Evolutionary conservation across 2,329 filamentous ascomycete genomes (phyloP), one percentile per base, ranked within the genome.

Genomic region (Nemania abortiva): DNA sequence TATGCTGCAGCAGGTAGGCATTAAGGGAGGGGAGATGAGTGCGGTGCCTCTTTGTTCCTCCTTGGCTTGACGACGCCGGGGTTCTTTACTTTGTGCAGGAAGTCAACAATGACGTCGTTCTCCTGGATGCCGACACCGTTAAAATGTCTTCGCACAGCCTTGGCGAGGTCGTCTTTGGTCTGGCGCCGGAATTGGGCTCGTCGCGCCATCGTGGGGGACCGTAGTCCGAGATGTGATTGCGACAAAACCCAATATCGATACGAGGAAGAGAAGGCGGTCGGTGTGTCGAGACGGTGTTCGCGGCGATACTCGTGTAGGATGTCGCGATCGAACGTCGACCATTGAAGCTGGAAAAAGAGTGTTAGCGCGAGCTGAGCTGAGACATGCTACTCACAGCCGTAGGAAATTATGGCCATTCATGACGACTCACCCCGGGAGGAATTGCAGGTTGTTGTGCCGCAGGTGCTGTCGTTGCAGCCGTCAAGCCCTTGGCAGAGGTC

Each of bases 21-120:
- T 77, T 61, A 79, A 50, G 78, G 78, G 45, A 79, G 75, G 11
- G 78, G 77, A 52, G 77, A 76, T 20, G 77, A 77, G 64, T 79
- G 78, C 20, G 78, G 78, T 65, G 64, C 49, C 20, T 75, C 71
- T 64, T 79, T 79, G 50, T 76, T 77, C 68, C 75, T 79, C 34
- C 70, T 73, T 22, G 74, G 74, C 77, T 77, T 82, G 81, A 74
- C 71, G 1, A 81, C 73, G 22, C 88, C 87, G 70, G 89, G 84
- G 72, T 86, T 87, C 76, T 86, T 85, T 34, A 92, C 86, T 77
- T 90, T 92, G 84, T 93, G 92, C 70, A 94, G 84, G 77, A 94
- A 89, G 72, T 92, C 91, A 65, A 95, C 91, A 66, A 96, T 91
- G 72, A 94, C 90, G 75, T 96, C 93, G 77, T 91, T 94, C 82